These are phyloP conservation scores for Aurinia saxatilis DNA, from an alignment of 345 rosid species.

Conservation along the genomic window DNA sequence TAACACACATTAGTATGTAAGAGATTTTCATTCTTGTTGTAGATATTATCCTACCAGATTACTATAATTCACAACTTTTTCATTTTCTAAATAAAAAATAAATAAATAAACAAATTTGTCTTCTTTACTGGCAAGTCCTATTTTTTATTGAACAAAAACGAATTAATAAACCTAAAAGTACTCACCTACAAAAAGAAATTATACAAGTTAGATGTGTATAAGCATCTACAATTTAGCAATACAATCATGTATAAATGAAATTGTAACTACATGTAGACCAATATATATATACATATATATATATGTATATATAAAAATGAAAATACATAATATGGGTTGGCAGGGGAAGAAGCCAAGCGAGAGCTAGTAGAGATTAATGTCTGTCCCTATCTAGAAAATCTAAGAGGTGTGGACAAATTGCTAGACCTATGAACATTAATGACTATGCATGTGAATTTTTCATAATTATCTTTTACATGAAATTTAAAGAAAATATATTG, in stretches of 20 bases:
- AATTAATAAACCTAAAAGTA: too few species aligned
- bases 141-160: too few species aligned
- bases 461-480: neutral
- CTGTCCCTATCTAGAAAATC: slow-evolving; percentile 36
- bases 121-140: too few species aligned
- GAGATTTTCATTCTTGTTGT: too few species aligned
- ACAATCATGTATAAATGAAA: neutral
- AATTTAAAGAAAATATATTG: neutral
- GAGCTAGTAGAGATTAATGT: slow-evolving; percentile 27
- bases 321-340: slow-evolving; percentile 26
- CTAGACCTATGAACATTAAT: slow-evolving; percentile 16
- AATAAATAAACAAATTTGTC: too few species aligned
- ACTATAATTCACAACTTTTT: too few species aligned
- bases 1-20: too few species aligned
- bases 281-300: neutral
- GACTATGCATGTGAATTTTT: slow-evolving; percentile 20
- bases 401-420: slow-evolving; percentile 29
- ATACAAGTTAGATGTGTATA: too few species aligned
- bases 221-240: neutral
- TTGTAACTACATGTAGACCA: neutral
- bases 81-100: too few species aligned
- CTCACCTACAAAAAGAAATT: too few species aligned
- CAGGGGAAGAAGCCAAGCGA: slow-evolving; percentile 32
- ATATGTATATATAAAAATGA: neutral
- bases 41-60: too few species aligned